Evolutionary conservation across 805 yeast species (phyloP), one percentile per base, ranked within the genome.

Genomic region (Candida alai): DNA sequence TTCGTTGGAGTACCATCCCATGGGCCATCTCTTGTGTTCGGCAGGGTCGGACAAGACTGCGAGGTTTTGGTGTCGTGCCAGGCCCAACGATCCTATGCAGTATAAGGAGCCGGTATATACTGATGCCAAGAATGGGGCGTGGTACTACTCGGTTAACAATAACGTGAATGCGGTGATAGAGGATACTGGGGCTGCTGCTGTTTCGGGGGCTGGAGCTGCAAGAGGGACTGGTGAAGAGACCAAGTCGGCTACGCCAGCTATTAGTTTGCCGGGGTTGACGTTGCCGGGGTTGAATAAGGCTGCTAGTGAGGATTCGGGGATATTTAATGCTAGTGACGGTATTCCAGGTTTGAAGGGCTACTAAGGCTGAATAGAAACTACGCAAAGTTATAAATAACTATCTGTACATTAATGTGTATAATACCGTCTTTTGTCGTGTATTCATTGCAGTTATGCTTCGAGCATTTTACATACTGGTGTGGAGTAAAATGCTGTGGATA

Each of bases 1-100:
- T 58, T 78, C 95, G 3, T 58, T 93, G 36, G 90, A 89, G 40
- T 93, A 88, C 54, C 97, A 89, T 58, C 97, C 97, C 2, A 65
- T 84, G 48, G 99, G 99, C 3, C 97, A 93, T 59, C 65, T 90
- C 32, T 64, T 93, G 22, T 80, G 94, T 36, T 79, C 96, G 6
- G 97, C 96, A 0, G 90, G 97, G 13, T 87, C 93, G 37, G 99
- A 93, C 58, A 76, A 93, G 52, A 78, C 94, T 4, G 85, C 95
- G 16, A 64, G 97, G 36, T 85, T 94, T 60, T 93, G 99, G 99
- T 78, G 89, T 19, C 70, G 99, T 33, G 83, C 95, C 1, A 71
- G 95, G 52, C 96, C 97, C 2, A 82, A 80, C 46, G 98, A 93
- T 62, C 83, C 86, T 1, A 75, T 74, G 51, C 84, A 85, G 3